A percentile compares a stretch with the other conserved stretches of the same genome.
These are phyloP conservation scores for Ormosia semicastrata DNA, from an alignment of 306 rosid species.

Conservation along the genomic window DNA sequence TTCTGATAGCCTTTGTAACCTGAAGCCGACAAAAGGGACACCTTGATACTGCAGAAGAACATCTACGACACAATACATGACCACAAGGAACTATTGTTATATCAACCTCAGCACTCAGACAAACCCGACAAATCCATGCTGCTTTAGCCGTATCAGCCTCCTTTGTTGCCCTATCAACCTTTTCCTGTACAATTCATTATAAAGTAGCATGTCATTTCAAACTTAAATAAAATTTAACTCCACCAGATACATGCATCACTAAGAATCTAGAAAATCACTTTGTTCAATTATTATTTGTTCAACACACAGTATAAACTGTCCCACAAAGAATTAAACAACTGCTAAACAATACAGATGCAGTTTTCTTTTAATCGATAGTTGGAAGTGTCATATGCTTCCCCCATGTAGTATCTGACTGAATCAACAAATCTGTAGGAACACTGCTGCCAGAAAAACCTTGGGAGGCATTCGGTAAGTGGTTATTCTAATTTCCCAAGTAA, in stretches of 20 bases:
- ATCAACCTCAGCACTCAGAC: conserved; percentile 81
- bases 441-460: not conserved
- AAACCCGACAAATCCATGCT: conserved; percentile 92
- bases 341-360: not conserved
- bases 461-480: not conserved
- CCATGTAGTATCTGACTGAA: not conserved
- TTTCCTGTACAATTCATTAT: conserved; percentile 57
- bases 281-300: not conserved
- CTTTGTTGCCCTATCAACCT: conserved; percentile 70
- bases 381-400: not conserved
- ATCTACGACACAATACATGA: conserved; percentile 89
- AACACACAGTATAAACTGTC: not conserved
- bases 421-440: not conserved
- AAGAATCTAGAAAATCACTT: conserved; percentile 9
- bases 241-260: not conserved
- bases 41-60: conserved; percentile 85
- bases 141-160: conserved; percentile 94
- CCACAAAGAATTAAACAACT: not conserved
- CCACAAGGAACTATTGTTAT: conserved; percentile 91
- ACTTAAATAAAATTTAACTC: not conserved
- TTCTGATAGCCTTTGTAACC: conserved; percentile 72
- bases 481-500: not conserved
- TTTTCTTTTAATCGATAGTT: not conserved
- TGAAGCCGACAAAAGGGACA: conserved; percentile 95
- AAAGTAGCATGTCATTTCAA: conserved; percentile 11